Percentiles rank a stretch among this genome's conserved stretches.
Evolutionary conservation across 2,329 filamentous ascomycete genomes (phyloP).

Genomic region (Macrophomina tecta): DNA sequence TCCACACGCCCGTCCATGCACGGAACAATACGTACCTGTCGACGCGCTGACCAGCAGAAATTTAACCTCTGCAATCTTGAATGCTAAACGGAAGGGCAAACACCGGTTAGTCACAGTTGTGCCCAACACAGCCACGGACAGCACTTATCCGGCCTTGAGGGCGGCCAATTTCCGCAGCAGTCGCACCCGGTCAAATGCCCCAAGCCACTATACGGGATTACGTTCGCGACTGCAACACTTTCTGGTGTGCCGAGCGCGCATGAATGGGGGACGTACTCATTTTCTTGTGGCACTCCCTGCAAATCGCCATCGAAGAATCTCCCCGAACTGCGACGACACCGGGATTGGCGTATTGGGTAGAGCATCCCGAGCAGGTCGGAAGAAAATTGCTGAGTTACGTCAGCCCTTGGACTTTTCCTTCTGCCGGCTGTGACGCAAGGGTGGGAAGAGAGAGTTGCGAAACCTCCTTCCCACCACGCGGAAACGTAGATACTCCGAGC

Average conservation of each 20-base stretch:
- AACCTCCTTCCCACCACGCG: too few species aligned
- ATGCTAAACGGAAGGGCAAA: conserved; percentile 50
- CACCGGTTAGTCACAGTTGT: conserved; percentile 4
- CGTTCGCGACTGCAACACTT: too few species aligned
- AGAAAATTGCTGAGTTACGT: conserved; percentile 68
- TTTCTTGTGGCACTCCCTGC: conserved; percentile 77
- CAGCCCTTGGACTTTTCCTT: neutral
- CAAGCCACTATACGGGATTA: too few species aligned
- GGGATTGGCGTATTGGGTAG: conserved; percentile 65
- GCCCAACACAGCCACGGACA: neutral
- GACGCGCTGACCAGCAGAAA: conserved; percentile 71
- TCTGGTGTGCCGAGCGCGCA: neutral
- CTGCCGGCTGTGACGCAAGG: too few species aligned
- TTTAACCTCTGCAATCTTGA: conserved; percentile 78
- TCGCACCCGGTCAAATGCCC: too few species aligned
- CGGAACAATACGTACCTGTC: conserved; percentile 42
- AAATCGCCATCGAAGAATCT: conserved; percentile 75
- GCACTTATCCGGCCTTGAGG: too few species aligned
- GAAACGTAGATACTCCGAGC: too few species aligned
- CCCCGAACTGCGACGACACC: conserved; percentile 76
- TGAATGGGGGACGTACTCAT: conserved; percentile 61
- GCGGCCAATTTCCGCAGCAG: too few species aligned
- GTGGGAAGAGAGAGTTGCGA: too few species aligned
- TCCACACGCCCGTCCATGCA: neutral
- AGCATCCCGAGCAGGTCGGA: conserved; percentile 79